Evolutionary conservation across 208 protist species (phyloP), one percentile per base, ranked within the genome.

Genomic region (Trypanosoma caninum): DNA sequence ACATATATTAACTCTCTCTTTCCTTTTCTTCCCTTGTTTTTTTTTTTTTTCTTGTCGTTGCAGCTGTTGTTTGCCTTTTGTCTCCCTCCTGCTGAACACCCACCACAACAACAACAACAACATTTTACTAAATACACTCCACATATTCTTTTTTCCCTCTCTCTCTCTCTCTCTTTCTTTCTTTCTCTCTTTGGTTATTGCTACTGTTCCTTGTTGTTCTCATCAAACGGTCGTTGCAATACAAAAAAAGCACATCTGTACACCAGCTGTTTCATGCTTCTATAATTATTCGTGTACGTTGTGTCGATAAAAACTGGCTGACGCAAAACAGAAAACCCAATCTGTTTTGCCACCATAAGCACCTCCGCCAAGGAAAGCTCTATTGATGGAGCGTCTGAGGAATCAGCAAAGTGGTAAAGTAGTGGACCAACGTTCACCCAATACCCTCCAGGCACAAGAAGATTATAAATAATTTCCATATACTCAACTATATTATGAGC

Each of bases 401-500:
- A 88, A 60, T 98, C 96, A 0, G 87, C 74, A 52, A 93, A 98
- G 74, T 99, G 97, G 57, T 97, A 99, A 22, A 99, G 67, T 44
- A 99, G 82, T 3, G 97, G 97, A 0, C 96, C 95, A 33, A 97
- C 65, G 67, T 99, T 98, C 37, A 98, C 84, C 94, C 94, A 98
- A 52, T 92, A 86, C n/a, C 94, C 97, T 2, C 96, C 97, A 1
- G 89, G 84, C 13, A 83, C 70, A 22, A 98, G 84, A 25, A 97
- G 69, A 33, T 91, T 70, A 66, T 90, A 87, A 51, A 98, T 97
- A 50, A 84, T 94, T 59, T 96, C 81, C 23, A 98, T 62, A 65
- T 98, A 99, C 59, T 98, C 91, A 54, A 98, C 80, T 53, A 98
- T 91, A 69, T 99, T 98, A 69, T 97, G 89, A 3, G 97, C 97